A percentile compares a stretch with the other conserved stretches of the same genome.
Evolutionary conservation across 2,329 filamentous ascomycete genomes (phyloP).

Genomic region (Diaporthe sp.): DNA sequence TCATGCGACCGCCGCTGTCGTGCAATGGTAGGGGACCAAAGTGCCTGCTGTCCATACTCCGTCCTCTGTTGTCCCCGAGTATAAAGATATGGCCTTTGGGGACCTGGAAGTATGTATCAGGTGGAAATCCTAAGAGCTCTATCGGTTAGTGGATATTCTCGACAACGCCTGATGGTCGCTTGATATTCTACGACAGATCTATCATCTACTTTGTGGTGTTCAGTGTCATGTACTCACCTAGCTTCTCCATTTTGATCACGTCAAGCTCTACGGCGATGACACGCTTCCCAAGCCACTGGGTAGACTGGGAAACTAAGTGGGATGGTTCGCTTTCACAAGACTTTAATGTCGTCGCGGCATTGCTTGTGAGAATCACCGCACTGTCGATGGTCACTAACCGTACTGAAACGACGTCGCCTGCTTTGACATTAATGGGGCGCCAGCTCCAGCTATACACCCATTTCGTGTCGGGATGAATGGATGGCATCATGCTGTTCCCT

Average conservation of each 20-base stretch:
- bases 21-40: neutral
- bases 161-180: neutral
- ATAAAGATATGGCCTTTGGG: neutral
- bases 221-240: neutral
- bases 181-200: neutral
- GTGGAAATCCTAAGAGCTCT: neutral
- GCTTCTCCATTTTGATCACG: neutral
- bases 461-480: neutral
- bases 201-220: neutral
- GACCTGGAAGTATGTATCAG: neutral
- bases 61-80: neutral
- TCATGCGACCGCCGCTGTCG: neutral
- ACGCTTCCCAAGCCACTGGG: neutral
- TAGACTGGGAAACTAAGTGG: neutral
- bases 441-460: neutral
- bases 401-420: neutral
- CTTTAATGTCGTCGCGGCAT: neutral
- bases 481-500: slow-evolving; percentile 5
- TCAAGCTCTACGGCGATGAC: slow-evolving; percentile 1
- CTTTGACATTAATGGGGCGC: neutral
- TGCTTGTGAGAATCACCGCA: neutral
- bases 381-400: neutral
- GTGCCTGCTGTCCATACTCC: neutral
- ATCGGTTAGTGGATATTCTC: neutral
- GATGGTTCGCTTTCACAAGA: neutral